phyloP scores from a whole-genome alignment of 2,329 filamentous ascomycete species.

The Colletotrichum viniferum region DNA sequence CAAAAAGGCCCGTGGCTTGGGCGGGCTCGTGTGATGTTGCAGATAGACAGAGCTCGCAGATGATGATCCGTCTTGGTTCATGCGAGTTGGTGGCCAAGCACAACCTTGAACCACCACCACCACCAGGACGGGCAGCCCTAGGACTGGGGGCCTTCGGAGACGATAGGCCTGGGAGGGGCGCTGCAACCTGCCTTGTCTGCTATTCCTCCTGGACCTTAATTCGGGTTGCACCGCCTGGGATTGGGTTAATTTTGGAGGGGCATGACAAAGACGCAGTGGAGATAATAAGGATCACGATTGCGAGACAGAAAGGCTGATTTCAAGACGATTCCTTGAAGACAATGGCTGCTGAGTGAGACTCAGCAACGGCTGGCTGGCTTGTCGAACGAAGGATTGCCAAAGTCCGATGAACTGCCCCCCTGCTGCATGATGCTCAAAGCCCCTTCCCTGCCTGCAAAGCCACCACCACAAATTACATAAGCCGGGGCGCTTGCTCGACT shows the following conservation, averaged over 20 bases:
- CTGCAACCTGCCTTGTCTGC: background rate
- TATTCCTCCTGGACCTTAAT: background rate
- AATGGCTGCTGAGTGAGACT: background rate
- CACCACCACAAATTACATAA: background rate
- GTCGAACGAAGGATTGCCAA: background rate
- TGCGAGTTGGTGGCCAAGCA: background rate
- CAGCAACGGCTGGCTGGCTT: background rate
- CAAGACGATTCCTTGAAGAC: background rate
- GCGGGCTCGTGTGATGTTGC: constrained; percentile 8
- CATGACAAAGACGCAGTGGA: constrained; percentile 7
- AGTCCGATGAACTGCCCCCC: background rate
- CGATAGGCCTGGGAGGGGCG: background rate
- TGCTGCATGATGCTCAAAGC: background rate
- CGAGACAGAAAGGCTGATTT: background rate
- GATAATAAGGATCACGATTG: background rate
- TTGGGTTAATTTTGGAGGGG: constrained; percentile 2
- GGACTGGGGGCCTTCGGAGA: background rate
- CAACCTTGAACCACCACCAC: background rate
- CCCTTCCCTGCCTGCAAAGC: background rate
- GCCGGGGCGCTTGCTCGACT: background rate
- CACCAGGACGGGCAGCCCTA: background rate
- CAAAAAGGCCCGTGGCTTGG: background rate
- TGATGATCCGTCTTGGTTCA: constrained; percentile 15
- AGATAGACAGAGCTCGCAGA: constrained; percentile 9
- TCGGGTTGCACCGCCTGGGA: background rate